Evolutionary conservation across 257 asterid species (phyloP).

Genomic region (Salvia splendens): DNA sequence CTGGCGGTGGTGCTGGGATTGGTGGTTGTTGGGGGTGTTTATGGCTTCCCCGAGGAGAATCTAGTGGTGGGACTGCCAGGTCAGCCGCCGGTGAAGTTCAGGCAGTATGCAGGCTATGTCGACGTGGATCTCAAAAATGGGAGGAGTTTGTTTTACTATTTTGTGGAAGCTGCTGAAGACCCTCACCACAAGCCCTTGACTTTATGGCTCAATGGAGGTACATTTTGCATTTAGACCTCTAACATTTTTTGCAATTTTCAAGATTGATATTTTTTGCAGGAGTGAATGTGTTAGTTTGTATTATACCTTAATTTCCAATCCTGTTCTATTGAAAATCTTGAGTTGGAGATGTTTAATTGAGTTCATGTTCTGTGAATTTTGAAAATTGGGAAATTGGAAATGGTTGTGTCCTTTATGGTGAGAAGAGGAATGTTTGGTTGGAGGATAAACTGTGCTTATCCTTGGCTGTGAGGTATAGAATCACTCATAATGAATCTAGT

Average conservation of each 20-base stretch:
- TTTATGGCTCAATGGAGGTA: constrained; percentile 99
- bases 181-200: constrained; percentile 75
- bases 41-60: constrained; percentile 73
- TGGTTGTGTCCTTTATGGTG: no score
- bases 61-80: constrained; percentile 77
- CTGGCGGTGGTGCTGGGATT: constrained; percentile 45
- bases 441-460: background rate
- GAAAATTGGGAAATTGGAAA: no score
- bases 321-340: background rate
- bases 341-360: constrained; percentile 3
- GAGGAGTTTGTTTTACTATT: constrained; percentile 88
- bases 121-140: constrained; percentile 83
- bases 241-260: background rate
- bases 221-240: background rate
- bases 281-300: background rate
- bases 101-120: constrained; percentile 87
- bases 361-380: background rate
- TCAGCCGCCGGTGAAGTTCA: constrained; percentile 77
- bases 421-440: background rate
- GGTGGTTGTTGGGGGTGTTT: constrained; percentile 43
- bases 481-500: no score
- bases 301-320: background rate
- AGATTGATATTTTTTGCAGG: background rate
- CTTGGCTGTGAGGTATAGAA: no score
- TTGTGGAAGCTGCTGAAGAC: constrained; percentile 81